Evolutionary conservation across 2,329 filamentous ascomycete species (phyloP).

Genomic region (Trichoderma simmonsii): DNA sequence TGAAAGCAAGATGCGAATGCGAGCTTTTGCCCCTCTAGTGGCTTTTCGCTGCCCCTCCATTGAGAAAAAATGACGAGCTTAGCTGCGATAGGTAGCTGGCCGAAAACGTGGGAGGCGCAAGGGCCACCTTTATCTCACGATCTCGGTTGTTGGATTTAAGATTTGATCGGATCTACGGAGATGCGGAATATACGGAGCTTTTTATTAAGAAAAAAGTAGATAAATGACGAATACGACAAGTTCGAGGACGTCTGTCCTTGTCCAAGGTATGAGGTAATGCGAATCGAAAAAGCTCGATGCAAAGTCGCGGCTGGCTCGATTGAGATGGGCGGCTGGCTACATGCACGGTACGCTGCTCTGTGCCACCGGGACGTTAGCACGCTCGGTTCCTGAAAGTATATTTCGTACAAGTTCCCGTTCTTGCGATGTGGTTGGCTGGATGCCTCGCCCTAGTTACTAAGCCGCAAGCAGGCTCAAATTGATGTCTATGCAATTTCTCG

Average conservation of each 20-base stretch:
- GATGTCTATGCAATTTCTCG: background rate
- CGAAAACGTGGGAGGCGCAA: constrained; percentile 9
- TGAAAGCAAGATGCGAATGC: background rate
- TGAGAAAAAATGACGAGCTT: constrained; percentile 10
- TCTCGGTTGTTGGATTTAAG: constrained; percentile 4
- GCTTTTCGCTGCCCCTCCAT: constrained; percentile 5
- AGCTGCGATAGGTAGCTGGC: background rate
- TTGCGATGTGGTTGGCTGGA: background rate
- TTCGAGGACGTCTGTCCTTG: background rate
- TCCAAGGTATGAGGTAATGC: background rate
- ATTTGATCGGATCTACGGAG: constrained; percentile 8
- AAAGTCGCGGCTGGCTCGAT: background rate
- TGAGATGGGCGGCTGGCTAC: background rate
- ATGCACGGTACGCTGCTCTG: background rate
- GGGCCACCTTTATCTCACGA: constrained; percentile 5
- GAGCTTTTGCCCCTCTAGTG: constrained; percentile 4
- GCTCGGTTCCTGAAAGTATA: background rate
- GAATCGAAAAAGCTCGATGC: background rate
- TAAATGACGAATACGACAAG: background rate
- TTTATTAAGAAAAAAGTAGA: background rate
- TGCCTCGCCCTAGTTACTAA: background rate
- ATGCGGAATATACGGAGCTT: background rate
- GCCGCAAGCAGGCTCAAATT: background rate
- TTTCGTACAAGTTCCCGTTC: background rate
- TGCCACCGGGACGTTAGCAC: background rate